A percentile compares a stretch with the other conserved stretches of the same genome.
phyloP scores from a whole-genome alignment of 2,329 filamentous ascomycete species.

The Paecilomyces niveus region DNA sequence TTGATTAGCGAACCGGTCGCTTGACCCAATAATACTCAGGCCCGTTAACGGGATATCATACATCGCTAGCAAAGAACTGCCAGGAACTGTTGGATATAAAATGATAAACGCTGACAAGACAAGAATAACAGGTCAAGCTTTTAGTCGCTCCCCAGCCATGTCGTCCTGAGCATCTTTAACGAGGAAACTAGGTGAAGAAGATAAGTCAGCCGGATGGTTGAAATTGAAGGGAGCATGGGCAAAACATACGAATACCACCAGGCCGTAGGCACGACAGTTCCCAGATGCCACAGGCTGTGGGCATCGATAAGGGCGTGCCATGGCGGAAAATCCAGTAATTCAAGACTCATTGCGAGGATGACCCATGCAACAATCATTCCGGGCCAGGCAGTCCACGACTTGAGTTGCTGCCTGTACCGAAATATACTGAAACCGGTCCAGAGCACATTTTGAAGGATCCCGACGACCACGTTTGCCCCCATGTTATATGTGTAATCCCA shows the following conservation, averaged over 20 bases:
- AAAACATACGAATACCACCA: constrained; percentile 87
- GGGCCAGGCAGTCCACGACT: constrained; percentile 80
- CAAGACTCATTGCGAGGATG: constrained; percentile 87
- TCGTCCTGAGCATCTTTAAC: constrained; percentile 81
- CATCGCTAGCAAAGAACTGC: background rate
- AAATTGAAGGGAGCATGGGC: constrained; percentile 3
- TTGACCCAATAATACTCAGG: background rate
- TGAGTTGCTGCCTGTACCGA: constrained; percentile 63
- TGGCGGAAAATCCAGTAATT: constrained; percentile 89
- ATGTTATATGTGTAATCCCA: constrained; percentile 99
- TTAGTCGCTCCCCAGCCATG: constrained; percentile 63
- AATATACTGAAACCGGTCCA: constrained; percentile 80
- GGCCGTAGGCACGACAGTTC: constrained; percentile 79
- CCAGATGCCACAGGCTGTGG: constrained; percentile 91
- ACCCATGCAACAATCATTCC: constrained; percentile 89
- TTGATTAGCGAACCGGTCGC: background rate
- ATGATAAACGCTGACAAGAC: background rate
- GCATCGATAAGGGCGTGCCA: constrained; percentile 78
- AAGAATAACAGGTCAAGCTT: constrained; percentile 44
- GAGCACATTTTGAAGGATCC: constrained; percentile 70
- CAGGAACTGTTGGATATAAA: background rate
- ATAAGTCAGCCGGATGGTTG: constrained; percentile 17
- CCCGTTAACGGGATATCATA: background rate
- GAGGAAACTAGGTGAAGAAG: constrained; percentile 59
- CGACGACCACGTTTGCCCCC: constrained; percentile 81